Evolutionary conservation across 495 filamentous ascomycete species (phyloP), one percentile per base, ranked within the genome.

Genomic region (Penicillium riverlandense): DNA sequence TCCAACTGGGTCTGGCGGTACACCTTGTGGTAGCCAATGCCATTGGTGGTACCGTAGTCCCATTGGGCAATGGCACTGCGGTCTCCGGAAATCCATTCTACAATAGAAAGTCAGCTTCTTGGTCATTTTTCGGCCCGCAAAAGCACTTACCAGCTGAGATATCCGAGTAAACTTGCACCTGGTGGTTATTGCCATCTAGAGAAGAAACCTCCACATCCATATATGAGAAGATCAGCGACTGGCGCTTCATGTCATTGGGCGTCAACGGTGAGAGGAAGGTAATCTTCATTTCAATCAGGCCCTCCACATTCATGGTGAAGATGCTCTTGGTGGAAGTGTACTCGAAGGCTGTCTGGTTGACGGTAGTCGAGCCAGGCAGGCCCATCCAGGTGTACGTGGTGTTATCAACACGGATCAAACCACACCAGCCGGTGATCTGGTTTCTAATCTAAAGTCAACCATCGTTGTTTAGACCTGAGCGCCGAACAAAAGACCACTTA

Each of bases 41-140:
- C 65, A 6, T 60, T 48, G 13, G 59, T 60, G 27, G 63, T 65
- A 43, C 69, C 75, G 47, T 74, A 75, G 28, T 77, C 65, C 78
- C 78, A 81, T 45, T 78, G 53, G 27, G 68, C 77, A 45, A 70
- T 55, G 11, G 66, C 48, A 49, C 46, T 58, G 6, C 67, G 62
- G 50, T 82, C 74, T 16, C 76, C 78, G 14, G 76, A 76, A 11
- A 68, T 64, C 76, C 76, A 82, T 67, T 82, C 78, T 80, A 16
- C 13, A 7, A 44, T 16, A 2, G 4, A 22, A 3, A 41, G 39
- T 62, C 38, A 57, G 59, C 15, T 22, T 22, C 2, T 22, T 22
- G 22, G 22, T 22, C 22, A 22, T 4, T 22, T 22, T 3, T 22
- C 22, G 2, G 4, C 0, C 22, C 22, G 6, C 4, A 22, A 22